These are phyloP conservation scores for Alternaria ethzedia DNA, from an alignment of 2,329 filamentous ascomycete genomes.

Conservation along the genomic window DNA sequence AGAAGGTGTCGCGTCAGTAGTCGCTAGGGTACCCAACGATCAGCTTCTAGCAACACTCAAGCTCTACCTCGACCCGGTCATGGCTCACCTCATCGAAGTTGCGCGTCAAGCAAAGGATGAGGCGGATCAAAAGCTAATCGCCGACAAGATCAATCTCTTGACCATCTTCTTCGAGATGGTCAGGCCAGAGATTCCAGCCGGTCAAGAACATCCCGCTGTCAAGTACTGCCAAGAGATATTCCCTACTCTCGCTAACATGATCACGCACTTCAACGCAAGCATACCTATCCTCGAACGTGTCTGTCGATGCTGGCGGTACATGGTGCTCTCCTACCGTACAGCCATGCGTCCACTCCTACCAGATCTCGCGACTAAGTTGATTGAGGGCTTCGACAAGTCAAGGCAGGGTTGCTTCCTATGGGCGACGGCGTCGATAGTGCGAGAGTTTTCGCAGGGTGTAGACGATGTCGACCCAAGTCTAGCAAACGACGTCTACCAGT, in stretches of 20 bases:
- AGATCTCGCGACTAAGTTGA: slow-evolving; percentile 85
- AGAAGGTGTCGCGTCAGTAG: slow-evolving; percentile 90
- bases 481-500: slow-evolving; percentile 86
- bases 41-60: slow-evolving; percentile 87
- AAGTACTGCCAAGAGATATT: slow-evolving; percentile 97
- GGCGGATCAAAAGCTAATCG: slow-evolving; percentile 82
- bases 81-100: slow-evolving; percentile 82
- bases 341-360: slow-evolving; percentile 86
- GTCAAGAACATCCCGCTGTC: slow-evolving; percentile 83
- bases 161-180: slow-evolving; percentile 85
- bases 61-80: slow-evolving; percentile 89
- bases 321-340: slow-evolving; percentile 94
- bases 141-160: slow-evolving; percentile 91
- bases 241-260: slow-evolving; percentile 81
- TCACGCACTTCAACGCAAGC: slow-evolving; percentile 86
- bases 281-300: slow-evolving; percentile 90
- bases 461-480: slow-evolving; percentile 84
- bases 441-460: slow-evolving; percentile 91
- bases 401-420: slow-evolving; percentile 97
- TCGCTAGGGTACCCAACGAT: slow-evolving; percentile 80
- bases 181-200: slow-evolving; percentile 73
- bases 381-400: slow-evolving; percentile 81
- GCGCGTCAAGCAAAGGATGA: slow-evolving; percentile 86
- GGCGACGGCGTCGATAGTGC: slow-evolving; percentile 92
- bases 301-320: slow-evolving; percentile 94